These are phyloP conservation scores for Tylopilus sp. DNA, from an alignment of 768 basidiomycete species.

Conservation along the genomic window DNA sequence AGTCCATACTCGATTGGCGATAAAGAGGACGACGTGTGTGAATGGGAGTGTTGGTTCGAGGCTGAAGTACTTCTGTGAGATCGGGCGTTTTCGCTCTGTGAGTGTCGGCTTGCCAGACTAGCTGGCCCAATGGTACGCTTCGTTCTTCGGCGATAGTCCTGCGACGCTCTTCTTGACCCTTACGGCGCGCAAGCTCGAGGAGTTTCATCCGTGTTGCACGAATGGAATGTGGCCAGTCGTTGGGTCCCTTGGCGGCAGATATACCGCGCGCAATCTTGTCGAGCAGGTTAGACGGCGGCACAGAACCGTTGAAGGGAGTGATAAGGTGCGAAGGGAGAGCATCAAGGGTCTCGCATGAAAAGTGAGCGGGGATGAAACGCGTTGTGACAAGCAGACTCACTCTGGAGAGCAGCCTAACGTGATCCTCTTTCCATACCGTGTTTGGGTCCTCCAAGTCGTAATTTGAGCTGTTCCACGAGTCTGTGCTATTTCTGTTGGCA, in stretches of 20 bases:
- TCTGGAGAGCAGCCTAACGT: conserved; percentile 61
- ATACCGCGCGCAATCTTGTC: conserved; percentile 84
- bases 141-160: conserved; percentile 48
- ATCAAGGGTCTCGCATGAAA: conserved; percentile 58
- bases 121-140: conserved; percentile 17
- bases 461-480: conserved; percentile 84
- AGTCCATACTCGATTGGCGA: conserved; percentile 86
- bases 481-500: conserved; percentile 60
- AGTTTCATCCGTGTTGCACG: conserved; percentile 82
- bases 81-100: conserved; percentile 24
- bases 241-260: conserved; percentile 66
- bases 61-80: conserved; percentile 40
- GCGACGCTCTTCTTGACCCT: conserved; percentile 51
- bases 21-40: conserved; percentile 57
- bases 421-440: conserved; percentile 73
- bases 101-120: conserved; percentile 7
- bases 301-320: conserved; percentile 81
- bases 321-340: conserved; percentile 79
- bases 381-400: conserved; percentile 36
- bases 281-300: conserved; percentile 82
- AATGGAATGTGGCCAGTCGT: conserved; percentile 80
- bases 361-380: conserved; percentile 2
- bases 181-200: conserved; percentile 68
- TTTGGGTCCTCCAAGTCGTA: conserved; percentile 58
- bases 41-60: conserved; percentile 46